phyloP scores from a whole-genome alignment of 345 rosid genomes.

The Psidium guajava region DNA sequence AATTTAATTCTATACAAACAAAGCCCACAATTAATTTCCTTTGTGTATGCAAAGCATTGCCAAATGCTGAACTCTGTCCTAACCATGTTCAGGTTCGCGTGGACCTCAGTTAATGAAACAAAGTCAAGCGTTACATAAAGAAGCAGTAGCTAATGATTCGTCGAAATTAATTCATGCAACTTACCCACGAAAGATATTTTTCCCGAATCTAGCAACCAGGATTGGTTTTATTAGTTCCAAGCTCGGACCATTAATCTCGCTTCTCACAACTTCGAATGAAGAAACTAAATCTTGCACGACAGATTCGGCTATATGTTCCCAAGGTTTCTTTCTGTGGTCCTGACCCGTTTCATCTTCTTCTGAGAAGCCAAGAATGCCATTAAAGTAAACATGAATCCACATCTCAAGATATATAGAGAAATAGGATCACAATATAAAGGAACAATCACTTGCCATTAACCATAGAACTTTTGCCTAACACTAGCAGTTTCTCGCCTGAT shows the following conservation, averaged over 20 bases:
- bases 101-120: background rate
- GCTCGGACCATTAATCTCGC: background rate
- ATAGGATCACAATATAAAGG: background rate
- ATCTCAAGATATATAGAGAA: background rate
- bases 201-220: conserved; percentile 16
- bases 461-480: background rate
- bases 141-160: background rate
- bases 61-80: background rate
- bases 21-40: background rate
- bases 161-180: background rate
- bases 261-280: conserved; percentile 1
- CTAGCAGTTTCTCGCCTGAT: conserved; percentile 1
- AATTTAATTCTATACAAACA: background rate
- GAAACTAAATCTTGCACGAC: conserved; percentile 9
- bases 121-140: background rate
- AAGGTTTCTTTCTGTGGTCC: background rate
- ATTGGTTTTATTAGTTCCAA: conserved; percentile 1
- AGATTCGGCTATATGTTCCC: conserved; percentile 4
- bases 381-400: background rate
- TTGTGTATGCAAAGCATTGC: background rate
- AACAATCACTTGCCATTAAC: conserved; percentile 1
- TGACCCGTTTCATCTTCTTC: background rate
- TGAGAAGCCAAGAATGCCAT: background rate
- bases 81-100: background rate
- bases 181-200: conserved; percentile 9